Percentiles rank a stretch among this genome's conserved stretches.
phyloP scores from a whole-genome alignment of 2,329 filamentous ascomycete genomes.

The Botryotinia convoluta region DNA sequence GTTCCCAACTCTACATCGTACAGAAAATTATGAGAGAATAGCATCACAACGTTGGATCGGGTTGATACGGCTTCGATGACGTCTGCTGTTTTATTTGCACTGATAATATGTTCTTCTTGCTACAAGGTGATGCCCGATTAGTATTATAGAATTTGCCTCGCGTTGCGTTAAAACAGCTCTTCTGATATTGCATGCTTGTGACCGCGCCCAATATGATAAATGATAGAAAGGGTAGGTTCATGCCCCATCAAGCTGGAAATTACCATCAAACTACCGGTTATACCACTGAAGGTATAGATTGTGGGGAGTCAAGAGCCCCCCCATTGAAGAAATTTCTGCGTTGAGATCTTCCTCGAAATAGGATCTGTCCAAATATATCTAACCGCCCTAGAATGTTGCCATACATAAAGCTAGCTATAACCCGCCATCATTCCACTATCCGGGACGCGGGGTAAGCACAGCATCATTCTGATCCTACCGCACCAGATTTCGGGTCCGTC shows the following conservation, averaged over 20 bases:
- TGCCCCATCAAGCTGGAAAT: background rate
- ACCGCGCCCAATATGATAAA: background rate
- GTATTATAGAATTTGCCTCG: background rate
- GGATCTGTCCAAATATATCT: background rate
- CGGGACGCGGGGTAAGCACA: background rate
- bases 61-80: background rate
- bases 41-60: background rate
- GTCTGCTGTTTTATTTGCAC: background rate
- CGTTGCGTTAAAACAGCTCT: background rate
- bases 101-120: background rate
- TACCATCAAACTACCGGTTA: background rate
- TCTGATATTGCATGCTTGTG: background rate
- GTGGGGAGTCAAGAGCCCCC: background rate
- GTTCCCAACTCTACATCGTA: background rate
- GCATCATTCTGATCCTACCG: constrained; percentile 5
- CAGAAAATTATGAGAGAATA: background rate
- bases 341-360: background rate
- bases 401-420: background rate
- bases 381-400: background rate
- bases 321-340: background rate
- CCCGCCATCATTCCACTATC: background rate
- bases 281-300: background rate
- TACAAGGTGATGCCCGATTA: background rate
- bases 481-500: background rate
- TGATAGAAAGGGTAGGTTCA: background rate